These are phyloP conservation scores for Pochonia chlamydosporia DNA, from an alignment of 2,329 filamentous ascomycete genomes.

Conservation along the genomic window DNA sequence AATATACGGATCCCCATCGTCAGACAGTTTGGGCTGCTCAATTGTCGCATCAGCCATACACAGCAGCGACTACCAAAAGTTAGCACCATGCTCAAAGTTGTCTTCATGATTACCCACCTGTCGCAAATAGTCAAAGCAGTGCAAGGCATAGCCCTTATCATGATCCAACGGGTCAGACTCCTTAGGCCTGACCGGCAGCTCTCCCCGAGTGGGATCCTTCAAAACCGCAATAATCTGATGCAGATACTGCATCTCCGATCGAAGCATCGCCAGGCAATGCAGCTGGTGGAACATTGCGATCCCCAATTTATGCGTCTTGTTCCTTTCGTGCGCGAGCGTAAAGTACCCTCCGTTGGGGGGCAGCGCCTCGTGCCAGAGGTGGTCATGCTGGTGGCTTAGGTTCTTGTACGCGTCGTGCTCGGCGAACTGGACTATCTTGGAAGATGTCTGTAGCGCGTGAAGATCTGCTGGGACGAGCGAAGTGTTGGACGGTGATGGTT, in stretches of 20 bases:
- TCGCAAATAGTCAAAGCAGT: slow-evolving; percentile 9
- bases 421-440: background rate
- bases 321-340: background rate
- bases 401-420: background rate
- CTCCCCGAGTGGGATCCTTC: background rate
- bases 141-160: background rate
- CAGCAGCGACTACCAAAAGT: slow-evolving; percentile 1
- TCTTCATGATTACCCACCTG: slow-evolving; percentile 1
- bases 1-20: background rate
- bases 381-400: slow-evolving; percentile 2
- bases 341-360: slow-evolving; percentile 3
- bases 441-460: background rate
- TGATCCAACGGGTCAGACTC: background rate
- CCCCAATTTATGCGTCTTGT: background rate
- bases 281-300: slow-evolving; percentile 11
- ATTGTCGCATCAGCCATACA: slow-evolving; percentile 8
- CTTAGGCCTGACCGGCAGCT: background rate
- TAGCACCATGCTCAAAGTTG: background rate
- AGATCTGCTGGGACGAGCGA: background rate
- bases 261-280: slow-evolving; percentile 6
- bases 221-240: background rate
- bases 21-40: slow-evolving; percentile 3
- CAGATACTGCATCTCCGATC: slow-evolving; percentile 3
- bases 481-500: background rate
- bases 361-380: background rate